phyloP scores from a whole-genome alignment of 495 filamentous ascomycete genomes.

The Penicillium odoratum region DNA sequence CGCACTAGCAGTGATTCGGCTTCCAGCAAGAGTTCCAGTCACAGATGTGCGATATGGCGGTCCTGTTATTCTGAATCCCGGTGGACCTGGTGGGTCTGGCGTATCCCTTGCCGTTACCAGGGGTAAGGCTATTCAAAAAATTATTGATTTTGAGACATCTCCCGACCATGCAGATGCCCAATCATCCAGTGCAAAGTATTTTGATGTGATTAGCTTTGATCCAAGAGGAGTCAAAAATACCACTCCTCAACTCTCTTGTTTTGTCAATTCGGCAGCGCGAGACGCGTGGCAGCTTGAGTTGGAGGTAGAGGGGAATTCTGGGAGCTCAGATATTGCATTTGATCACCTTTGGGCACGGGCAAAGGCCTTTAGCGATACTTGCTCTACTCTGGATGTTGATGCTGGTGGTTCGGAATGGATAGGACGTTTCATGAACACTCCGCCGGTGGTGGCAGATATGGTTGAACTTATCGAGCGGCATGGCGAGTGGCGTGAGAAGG shows the following conservation, averaged over 20 bases:
- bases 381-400: background rate
- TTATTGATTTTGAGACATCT: background rate
- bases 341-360: slow-evolving; percentile 1
- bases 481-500: background rate
- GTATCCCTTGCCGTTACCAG: background rate
- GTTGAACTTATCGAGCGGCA: background rate
- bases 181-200: background rate
- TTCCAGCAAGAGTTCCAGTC: background rate
- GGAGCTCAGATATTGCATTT: slow-evolving; percentile 1
- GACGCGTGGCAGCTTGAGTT: background rate
- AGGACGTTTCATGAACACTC: slow-evolving; percentile 1
- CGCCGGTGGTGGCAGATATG: background rate
- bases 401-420: background rate
- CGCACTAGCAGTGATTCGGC: background rate
- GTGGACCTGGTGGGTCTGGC: slow-evolving; percentile 3
- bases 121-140: background rate
- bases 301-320: background rate
- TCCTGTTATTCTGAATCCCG: background rate
- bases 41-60: slow-evolving; percentile 1
- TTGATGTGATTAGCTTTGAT: background rate
- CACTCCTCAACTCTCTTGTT: background rate
- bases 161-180: background rate
- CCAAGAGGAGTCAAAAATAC: slow-evolving; percentile 1
- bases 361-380: background rate
- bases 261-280: background rate